Base-by-base conservation (phyloP, 768 basidiomycete species). In the Coprinopsis cinerea region DNA sequence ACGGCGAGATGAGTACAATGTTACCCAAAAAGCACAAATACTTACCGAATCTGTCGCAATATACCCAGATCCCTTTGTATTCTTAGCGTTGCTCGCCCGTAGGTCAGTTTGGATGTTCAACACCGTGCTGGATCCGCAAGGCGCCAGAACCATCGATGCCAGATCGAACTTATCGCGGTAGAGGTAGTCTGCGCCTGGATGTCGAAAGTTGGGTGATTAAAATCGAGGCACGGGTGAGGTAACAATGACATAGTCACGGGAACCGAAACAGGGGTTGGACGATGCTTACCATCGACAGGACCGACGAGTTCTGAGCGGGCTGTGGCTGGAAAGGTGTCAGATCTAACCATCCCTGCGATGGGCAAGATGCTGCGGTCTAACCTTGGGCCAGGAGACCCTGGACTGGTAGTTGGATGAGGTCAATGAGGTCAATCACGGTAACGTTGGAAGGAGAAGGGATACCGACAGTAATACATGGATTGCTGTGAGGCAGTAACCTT, bases 141-240 rank as follows among this genome's bases (percentile, higher is more conserved):
- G 60, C 23, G 53, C 52, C 7, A 44, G 22, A 15, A 59, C 60
- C 11, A 59, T 60, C 37, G 56, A 54, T 24, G 55, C 58, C 22
- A 63, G 57, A 36, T 63, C 62, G 48, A 61, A 63, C 6, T 26
- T 49, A 44, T 63, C 60, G 36, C 58, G 56, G 36, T 61, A 63
- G 47, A 54, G 55, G 49, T 61, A 63, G 27, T 57, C 52, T 9
- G 49, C 51, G 26, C 59, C 61, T 62, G n/a, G n/a, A n/a, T n/a
- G n/a, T n/a, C n/a, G 11, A 28, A 10, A 22, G 25, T 27, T 36
- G 40, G 5, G 27, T 15, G 22, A 25, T 46, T 11, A 37, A 30
- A 32, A 17, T 22, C 11, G 34, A 4, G 30, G 14, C 6, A 6
- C 23, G 18, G 34, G 11, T 28, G 2, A 11, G 11, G 30, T 37